Evolutionary conservation across 2,329 filamentous ascomycete genomes (phyloP).

Genomic region (Fusarium sp.): DNA sequence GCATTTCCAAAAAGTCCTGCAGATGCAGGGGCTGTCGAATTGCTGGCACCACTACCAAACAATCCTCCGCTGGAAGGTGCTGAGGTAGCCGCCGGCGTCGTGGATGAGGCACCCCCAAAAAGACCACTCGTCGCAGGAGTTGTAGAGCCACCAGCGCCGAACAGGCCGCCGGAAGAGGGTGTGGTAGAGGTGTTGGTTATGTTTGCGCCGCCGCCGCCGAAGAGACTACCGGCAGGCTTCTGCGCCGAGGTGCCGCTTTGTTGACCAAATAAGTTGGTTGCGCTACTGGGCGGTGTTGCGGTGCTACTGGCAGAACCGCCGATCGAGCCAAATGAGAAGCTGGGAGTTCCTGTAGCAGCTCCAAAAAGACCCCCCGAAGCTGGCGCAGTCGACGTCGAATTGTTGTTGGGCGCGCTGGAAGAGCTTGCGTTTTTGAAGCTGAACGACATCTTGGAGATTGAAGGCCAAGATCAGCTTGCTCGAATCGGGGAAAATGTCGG

Average conservation of each 20-base stretch:
- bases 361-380: constrained; percentile 59
- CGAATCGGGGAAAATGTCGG: constrained; percentile 29
- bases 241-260: constrained; percentile 45
- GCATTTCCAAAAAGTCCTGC: constrained; percentile 51
- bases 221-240: constrained; percentile 46
- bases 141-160: constrained; percentile 46
- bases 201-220: constrained; percentile 43
- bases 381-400: constrained; percentile 54
- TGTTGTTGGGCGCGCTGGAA: constrained; percentile 50
- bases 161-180: constrained; percentile 36
- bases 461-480: constrained; percentile 37
- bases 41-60: constrained; percentile 43
- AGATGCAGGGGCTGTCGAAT: constrained; percentile 47
- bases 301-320: constrained; percentile 43
- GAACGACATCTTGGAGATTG: constrained; percentile 54
- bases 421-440: constrained; percentile 53
- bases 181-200: constrained; percentile 40
- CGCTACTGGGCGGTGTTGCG: constrained; percentile 47
- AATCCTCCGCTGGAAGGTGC: constrained; percentile 40
- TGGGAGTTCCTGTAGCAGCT: constrained; percentile 47
- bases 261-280: constrained; percentile 51
- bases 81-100: constrained; percentile 47
- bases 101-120: constrained; percentile 43
- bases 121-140: constrained; percentile 38
- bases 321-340: constrained; percentile 58